phyloP scores from a whole-genome alignment of 2,329 filamentous ascomycete genomes.

The Xylariaceae sp. region DNA sequence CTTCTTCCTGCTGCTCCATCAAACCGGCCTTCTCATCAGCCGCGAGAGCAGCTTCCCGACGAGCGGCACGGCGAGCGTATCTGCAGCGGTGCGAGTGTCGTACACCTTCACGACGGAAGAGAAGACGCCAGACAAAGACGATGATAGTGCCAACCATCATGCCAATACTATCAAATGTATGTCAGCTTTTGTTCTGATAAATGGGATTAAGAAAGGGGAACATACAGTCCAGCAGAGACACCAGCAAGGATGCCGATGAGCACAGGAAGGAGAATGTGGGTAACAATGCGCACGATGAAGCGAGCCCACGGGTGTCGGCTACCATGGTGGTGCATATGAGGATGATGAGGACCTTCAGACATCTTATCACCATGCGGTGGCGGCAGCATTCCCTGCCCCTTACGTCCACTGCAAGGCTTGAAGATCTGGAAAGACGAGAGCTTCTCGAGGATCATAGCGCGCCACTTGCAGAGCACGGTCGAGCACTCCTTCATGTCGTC shows the following conservation, averaged over 20 bases:
- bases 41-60: slow-evolving; percentile 32
- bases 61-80: slow-evolving; percentile 26
- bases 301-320: slow-evolving; percentile 40
- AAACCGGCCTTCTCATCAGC: slow-evolving; percentile 50
- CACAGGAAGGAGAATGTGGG: slow-evolving; percentile 64
- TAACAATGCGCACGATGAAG: slow-evolving; percentile 52
- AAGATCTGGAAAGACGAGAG: slow-evolving; percentile 35
- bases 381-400: not conserved
- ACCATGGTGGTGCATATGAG: slow-evolving; percentile 15
- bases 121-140: slow-evolving; percentile 54
- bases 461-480: slow-evolving; percentile 53
- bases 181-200: slow-evolving; percentile 10
- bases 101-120: slow-evolving; percentile 44
- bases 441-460: slow-evolving; percentile 45
- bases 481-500: slow-evolving; percentile 30
- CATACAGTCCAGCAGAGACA: slow-evolving; percentile 61
- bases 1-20: slow-evolving; percentile 38
- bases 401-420: slow-evolving; percentile 36
- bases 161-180: slow-evolving; percentile 47
- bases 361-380: not conserved
- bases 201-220: slow-evolving; percentile 13
- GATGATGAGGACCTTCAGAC: slow-evolving; percentile 19
- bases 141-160: slow-evolving; percentile 62
- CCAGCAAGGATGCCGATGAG: slow-evolving; percentile 66
- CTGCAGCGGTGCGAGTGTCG: slow-evolving; percentile 32